A percentile compares a stretch with the other conserved stretches of the same genome.
Conservation (phyloP, 345 rosid genomes). For the Salix suchowensis region DNA sequence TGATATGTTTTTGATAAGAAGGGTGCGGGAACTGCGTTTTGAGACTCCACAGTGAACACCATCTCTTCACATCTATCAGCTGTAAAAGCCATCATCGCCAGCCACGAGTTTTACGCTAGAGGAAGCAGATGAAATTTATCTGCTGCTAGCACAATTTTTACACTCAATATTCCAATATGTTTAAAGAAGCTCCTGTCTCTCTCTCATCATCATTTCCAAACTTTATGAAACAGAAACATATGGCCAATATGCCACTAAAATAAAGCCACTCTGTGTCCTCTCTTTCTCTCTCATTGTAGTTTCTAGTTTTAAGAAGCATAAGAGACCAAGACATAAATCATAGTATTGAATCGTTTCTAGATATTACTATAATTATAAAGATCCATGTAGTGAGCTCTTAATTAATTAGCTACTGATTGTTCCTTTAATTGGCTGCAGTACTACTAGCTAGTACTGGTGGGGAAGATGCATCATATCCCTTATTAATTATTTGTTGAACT, state of each 20-base stretch:
- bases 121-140: neutral
- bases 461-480: neutral
- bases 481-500: neutral
- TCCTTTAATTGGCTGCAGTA: neutral
- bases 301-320: constrained; percentile 31
- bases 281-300: constrained; percentile 11
- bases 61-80: constrained; percentile 22
- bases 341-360: neutral
- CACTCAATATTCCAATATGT: neutral
- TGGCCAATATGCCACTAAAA: constrained; percentile 26
- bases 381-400: constrained; percentile 17
- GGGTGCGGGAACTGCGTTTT: constrained; percentile 50
- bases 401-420: constrained; percentile 19
- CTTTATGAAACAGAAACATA: constrained; percentile 36
- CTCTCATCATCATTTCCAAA: constrained; percentile 24
- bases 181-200: constrained; percentile 5
- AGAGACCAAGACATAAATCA: constrained; percentile 30
- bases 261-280: constrained; percentile 15
- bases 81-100: constrained; percentile 13
- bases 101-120: neutral
- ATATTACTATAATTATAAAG: constrained; percentile 13
- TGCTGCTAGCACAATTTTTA: neutral
- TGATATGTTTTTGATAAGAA: constrained; percentile 56
- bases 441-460: neutral
- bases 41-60: constrained; percentile 30